Evolutionary conservation across 2,329 filamentous ascomycete genomes (phyloP), one percentile per base, ranked within the genome.

Genomic region (Cladorrhinum sp.): DNA sequence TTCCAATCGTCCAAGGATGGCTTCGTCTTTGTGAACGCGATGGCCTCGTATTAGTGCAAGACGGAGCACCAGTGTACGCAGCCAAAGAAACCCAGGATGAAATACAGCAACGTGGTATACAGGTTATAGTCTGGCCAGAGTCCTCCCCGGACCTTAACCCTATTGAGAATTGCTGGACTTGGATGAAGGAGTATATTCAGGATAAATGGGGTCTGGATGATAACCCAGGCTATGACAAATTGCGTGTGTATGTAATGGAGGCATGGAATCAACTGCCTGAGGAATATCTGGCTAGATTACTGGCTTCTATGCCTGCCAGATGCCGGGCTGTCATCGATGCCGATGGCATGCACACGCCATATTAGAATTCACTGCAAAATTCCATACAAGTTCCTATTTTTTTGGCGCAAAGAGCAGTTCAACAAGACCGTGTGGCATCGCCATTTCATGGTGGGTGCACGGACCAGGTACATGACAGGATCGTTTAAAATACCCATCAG

Each of bases 141-240:
- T 63, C 53, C 25, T 58, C 50, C 20, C 63, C 57, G 23, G 53
- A 65, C 25, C 38, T 64, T 10, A 64, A 63, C 29, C 62, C 62
- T 22, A 65, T 62, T 32, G 55, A 65, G 36, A 36, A 18, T 45
- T 56, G 18, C 49, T 65, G 54, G 63, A 65, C 63, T 53, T 63
- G 55, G 61, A 65, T 65, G 59, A 65, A 63, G 50, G 63, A 65
- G 49, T 63, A 52, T 23, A 61, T 65, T 29, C 50, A 60, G 10
- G 53, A 61, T 20, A 36, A 52, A 20, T 65, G 58, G 22, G 60
- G 60, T 24, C 25, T 59, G 23, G 57, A 59, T 32, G 60, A 62
- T 18, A 62, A 62, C 22, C 57, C 57, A 5, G 45, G 27, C 9
- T 59, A 62, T 50, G 25, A 52, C 4, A 57, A 36, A 36, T 36